Conservation (phyloP, 148 eudicot genomes). For the Polygonum maritimum region DNA sequence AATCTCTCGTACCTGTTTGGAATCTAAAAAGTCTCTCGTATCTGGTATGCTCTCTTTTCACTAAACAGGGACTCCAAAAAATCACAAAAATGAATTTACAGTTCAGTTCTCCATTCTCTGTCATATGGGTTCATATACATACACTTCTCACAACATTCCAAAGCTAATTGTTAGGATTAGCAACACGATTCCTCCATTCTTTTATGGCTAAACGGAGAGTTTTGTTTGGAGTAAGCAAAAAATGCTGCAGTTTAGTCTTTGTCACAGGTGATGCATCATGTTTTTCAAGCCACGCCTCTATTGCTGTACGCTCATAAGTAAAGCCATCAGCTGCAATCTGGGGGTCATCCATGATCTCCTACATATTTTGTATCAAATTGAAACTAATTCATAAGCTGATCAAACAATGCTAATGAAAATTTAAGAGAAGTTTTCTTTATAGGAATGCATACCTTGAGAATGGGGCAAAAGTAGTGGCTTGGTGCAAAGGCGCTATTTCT, state of each 20-base stretch:
- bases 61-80: background rate
- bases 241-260: conserved; percentile 45
- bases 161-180: conserved; percentile 17
- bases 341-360: conserved; percentile 90
- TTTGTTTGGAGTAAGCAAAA: conserved; percentile 54
- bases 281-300: conserved; percentile 62
- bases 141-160: background rate
- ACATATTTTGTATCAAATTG: conserved; percentile 4
- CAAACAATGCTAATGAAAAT: background rate
- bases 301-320: conserved; percentile 81
- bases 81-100: background rate
- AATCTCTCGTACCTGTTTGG: no score
- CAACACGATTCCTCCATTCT: conserved; percentile 52
- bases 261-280: conserved; percentile 67
- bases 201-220: conserved; percentile 66
- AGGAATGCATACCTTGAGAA: conserved; percentile 1
- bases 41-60: background rate
- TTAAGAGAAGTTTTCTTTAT: background rate
- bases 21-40: no score
- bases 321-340: conserved; percentile 83
- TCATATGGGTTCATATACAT: background rate
- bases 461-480: conserved; percentile 11
- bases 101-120: background rate
- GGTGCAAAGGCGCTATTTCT: conserved; percentile 4
- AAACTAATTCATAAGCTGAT: background rate